These are phyloP conservation scores for Pholiota adiposa DNA, from an alignment of 1,284 basidiomycete species.

Conservation along the genomic window DNA sequence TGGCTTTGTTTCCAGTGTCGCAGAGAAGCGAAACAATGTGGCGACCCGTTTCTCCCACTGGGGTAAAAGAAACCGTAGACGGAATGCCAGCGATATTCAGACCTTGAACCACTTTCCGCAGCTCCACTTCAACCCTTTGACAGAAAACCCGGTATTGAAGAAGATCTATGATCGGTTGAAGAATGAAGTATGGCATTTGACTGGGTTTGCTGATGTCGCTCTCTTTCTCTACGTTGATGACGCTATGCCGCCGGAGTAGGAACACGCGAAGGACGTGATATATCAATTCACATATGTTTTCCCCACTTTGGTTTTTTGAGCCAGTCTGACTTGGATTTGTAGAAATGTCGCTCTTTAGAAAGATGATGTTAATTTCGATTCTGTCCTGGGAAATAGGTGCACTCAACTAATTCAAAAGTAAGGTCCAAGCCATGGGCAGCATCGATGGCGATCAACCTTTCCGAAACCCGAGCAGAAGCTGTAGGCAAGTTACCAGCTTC, in stretches of 20 bases:
- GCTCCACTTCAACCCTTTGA: slow-evolving; percentile 58
- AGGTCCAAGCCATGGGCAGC: slow-evolving; percentile 71
- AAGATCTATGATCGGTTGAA: slow-evolving; percentile 75
- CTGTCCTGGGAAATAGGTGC: slow-evolving; percentile 17
- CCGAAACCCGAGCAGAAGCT: slow-evolving; percentile 74
- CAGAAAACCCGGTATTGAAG: slow-evolving; percentile 80
- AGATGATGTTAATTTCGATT: slow-evolving; percentile 6
- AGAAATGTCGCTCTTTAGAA: slow-evolving; percentile 31
- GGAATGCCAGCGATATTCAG: slow-evolving; percentile 59
- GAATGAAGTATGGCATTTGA: slow-evolving; percentile 39
- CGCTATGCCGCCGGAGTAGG: slow-evolving; percentile 63
- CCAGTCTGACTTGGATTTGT: slow-evolving; percentile 5
- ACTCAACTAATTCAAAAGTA: slow-evolving; percentile 63
- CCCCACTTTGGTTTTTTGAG: slow-evolving; percentile 9
- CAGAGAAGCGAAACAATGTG: slow-evolving; percentile 55
- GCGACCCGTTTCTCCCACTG: slow-evolving; percentile 68
- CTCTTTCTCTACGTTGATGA: slow-evolving; percentile 51
- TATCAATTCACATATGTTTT: slow-evolving; percentile 71
- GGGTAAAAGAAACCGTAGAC: slow-evolving; percentile 59
- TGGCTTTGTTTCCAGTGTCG: slow-evolving; percentile 35
- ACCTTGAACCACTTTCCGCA: slow-evolving; percentile 52
- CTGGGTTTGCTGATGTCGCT: slow-evolving; percentile 3
- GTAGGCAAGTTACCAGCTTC: slow-evolving; percentile 75
- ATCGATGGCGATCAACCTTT: slow-evolving; percentile 74
- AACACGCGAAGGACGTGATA: slow-evolving; percentile 65